Evolutionary conservation across 768 basidiomycete species (phyloP).

Genomic region (Mycena crocata): DNA sequence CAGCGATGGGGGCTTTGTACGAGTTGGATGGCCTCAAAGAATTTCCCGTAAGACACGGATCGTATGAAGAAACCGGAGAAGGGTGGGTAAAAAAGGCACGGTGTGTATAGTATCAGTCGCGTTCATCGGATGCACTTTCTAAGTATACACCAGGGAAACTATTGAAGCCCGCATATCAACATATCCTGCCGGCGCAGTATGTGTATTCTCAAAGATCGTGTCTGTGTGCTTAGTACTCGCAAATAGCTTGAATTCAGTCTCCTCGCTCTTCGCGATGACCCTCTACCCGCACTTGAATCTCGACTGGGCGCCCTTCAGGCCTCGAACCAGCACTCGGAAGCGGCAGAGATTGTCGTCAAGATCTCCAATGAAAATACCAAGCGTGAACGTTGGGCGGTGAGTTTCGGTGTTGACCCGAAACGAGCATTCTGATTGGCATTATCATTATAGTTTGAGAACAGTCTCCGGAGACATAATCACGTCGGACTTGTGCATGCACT

Average conservation of each 20-base stretch:
- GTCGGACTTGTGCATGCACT: slow-evolving; percentile 84
- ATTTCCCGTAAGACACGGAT: slow-evolving; percentile 84
- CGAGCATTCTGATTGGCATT: slow-evolving; percentile 29
- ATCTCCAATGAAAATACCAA: slow-evolving; percentile 78
- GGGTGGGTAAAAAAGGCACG: slow-evolving; percentile 89
- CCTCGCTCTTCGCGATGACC: slow-evolving; percentile 86
- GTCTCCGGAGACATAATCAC: slow-evolving; percentile 87
- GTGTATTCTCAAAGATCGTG: slow-evolving; percentile 42
- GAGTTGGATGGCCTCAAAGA: slow-evolving; percentile 93
- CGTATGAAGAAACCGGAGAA: slow-evolving; percentile 72
- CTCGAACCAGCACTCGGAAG: slow-evolving; percentile 54
- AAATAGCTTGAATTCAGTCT: slow-evolving; percentile 91
- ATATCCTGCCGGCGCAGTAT: slow-evolving; percentile 89
- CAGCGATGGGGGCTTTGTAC: slow-evolving; percentile 84
- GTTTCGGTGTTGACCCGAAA: slow-evolving; percentile 44
- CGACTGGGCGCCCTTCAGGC: slow-evolving; percentile 64
- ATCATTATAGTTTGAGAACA: slow-evolving; percentile 86
- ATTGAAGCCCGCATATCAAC: slow-evolving; percentile 91
- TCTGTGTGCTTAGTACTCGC: slow-evolving; percentile 17
- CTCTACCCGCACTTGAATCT: slow-evolving; percentile 73
- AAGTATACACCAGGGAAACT: slow-evolving; percentile 65
- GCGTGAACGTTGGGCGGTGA: slow-evolving; percentile 84
- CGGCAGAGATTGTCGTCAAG: slow-evolving; percentile 64
- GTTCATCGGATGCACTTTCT: slow-evolving; percentile 34
- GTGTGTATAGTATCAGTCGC: slow-evolving; percentile 54